Percentiles rank a stretch among this genome's conserved stretches.
Conservation (phyloP, 1,284 basidiomycete species). For the Tremellales sp. region DNA sequence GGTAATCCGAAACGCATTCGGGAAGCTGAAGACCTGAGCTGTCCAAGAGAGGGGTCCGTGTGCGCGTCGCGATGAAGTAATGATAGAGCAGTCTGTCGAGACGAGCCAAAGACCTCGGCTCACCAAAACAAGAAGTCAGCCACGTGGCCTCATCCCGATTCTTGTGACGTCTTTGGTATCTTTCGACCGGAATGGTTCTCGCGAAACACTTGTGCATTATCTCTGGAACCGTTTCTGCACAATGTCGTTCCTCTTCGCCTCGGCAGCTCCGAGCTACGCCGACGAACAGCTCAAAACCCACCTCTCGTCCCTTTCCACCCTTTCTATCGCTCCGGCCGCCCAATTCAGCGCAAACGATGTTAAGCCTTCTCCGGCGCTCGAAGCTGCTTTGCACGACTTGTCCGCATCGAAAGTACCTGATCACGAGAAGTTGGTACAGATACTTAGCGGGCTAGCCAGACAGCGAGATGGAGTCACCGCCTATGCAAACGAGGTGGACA, state of each 20-base stretch:
- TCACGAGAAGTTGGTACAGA: constrained; percentile 19
- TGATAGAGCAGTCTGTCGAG: too few species aligned
- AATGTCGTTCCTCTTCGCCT: constrained; percentile 22
- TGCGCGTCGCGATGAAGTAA: too few species aligned
- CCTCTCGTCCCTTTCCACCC: constrained; percentile 39
- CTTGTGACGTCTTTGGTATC: too few species aligned
- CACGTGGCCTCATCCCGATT: too few species aligned
- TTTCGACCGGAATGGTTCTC: too few species aligned
- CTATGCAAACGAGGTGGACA: constrained; percentile 22
- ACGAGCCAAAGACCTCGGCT: too few species aligned
- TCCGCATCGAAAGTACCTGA: constrained; percentile 25
- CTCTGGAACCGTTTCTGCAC: background rate
- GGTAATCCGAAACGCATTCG: constrained; percentile 33
- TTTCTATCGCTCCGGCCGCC: constrained; percentile 32
- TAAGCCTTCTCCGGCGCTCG: constrained; percentile 17
- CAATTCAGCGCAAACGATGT: constrained; percentile 3
- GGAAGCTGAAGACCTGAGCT: too few species aligned
- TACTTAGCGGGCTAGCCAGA: constrained; percentile 25
- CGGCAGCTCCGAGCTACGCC: constrained; percentile 36
- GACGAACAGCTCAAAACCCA: constrained; percentile 39
- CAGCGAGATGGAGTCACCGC: background rate
- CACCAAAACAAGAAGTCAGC: too few species aligned
- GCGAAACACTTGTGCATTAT: too few species aligned
- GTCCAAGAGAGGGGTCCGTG: too few species aligned
- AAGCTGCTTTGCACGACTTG: constrained; percentile 33